phyloP scores from a whole-genome alignment of 1,284 basidiomycete genomes.

The Exobasidium rhododendri region DNA sequence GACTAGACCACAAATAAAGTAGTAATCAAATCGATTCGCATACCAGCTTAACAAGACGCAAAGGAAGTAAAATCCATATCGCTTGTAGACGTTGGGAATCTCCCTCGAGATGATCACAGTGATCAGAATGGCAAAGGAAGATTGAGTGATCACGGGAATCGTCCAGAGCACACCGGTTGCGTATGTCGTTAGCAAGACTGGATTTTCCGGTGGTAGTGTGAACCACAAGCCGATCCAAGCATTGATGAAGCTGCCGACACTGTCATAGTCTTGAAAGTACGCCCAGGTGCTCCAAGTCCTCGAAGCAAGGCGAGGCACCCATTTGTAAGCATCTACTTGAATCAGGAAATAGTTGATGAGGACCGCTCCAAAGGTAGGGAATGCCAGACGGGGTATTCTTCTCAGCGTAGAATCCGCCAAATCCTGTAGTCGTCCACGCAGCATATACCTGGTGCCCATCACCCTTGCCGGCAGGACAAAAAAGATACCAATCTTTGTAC shows the following conservation, averaged over 20 bases:
- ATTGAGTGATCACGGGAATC: slow-evolving; percentile 22
- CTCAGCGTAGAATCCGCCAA: slow-evolving; percentile 37
- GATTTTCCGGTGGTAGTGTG: slow-evolving; percentile 32
- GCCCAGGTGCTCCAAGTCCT: slow-evolving; percentile 46
- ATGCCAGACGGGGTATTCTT: slow-evolving; percentile 39
- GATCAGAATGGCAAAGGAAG: slow-evolving; percentile 9
- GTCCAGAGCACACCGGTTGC: slow-evolving; percentile 51
- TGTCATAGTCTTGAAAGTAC: slow-evolving; percentile 45
- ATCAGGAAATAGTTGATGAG: slow-evolving; percentile 46
- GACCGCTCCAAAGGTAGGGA: slow-evolving; percentile 36
- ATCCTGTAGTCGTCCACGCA: slow-evolving; percentile 34
- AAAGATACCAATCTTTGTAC: slow-evolving; percentile 43
- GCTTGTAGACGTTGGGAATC: slow-evolving; percentile 43
- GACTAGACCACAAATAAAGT: slow-evolving; percentile 46
- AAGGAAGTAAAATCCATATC: slow-evolving; percentile 38
- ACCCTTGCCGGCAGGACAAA: slow-evolving; percentile 43
- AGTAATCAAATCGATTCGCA: slow-evolving; percentile 41
- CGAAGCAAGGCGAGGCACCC: slow-evolving; percentile 41
- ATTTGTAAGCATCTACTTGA: slow-evolving; percentile 40
- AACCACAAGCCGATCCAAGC: slow-evolving; percentile 44
- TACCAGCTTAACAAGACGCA: slow-evolving; percentile 43
- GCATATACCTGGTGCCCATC: slow-evolving; percentile 42
- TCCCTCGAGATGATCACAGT: slow-evolving; percentile 31
- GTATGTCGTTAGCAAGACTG: slow-evolving; percentile 35
- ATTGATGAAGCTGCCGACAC: slow-evolving; percentile 37